A percentile compares a stretch with the other conserved stretches of the same genome.
phyloP scores from a whole-genome alignment of 371 early-diverging fungal genomes.

The Circinella minor region DNA sequence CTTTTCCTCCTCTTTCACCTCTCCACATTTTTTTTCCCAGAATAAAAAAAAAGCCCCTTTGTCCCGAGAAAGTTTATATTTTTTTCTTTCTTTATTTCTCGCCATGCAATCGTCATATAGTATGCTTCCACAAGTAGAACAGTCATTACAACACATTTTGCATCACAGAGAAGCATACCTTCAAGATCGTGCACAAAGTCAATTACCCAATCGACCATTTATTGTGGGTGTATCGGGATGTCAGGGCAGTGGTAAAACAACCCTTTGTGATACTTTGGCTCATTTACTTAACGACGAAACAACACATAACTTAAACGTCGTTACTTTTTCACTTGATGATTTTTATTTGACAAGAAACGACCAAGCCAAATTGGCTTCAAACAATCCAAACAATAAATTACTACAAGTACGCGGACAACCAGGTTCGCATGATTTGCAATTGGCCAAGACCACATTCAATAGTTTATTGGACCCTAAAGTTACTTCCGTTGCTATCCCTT shows the following conservation, averaged over 20 bases:
- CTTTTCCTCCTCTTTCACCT: neutral
- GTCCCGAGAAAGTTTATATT: neutral
- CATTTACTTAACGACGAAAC: constrained; percentile 38
- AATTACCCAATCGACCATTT: constrained; percentile 51
- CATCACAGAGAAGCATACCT: constrained; percentile 36
- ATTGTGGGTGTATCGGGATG: constrained; percentile 79
- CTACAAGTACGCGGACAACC: constrained; percentile 82
- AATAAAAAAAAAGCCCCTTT: constrained; percentile 6
- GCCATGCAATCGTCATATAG: constrained; percentile 17
- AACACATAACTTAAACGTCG: constrained; percentile 57
- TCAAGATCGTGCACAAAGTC: constrained; percentile 22
- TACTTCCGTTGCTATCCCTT: constrained; percentile 60
- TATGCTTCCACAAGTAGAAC: constrained; percentile 47
- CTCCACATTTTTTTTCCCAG: neutral
- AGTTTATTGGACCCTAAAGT: constrained; percentile 41
- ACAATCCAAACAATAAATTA: constrained; percentile 67
- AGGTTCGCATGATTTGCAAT: constrained; percentile 86
- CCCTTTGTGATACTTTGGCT: constrained; percentile 59
- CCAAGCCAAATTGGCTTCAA: constrained; percentile 58
- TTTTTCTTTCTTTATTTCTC: neutral
- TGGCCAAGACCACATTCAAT: constrained; percentile 62
- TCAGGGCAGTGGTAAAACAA: constrained; percentile 84
- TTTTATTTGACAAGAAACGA: constrained; percentile 77
- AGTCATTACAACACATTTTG: constrained; percentile 44
- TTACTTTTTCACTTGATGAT: constrained; percentile 87